phyloP scores from a whole-genome alignment of 2,329 filamentous ascomycete species.

The Trichoderma polysporum region DNA sequence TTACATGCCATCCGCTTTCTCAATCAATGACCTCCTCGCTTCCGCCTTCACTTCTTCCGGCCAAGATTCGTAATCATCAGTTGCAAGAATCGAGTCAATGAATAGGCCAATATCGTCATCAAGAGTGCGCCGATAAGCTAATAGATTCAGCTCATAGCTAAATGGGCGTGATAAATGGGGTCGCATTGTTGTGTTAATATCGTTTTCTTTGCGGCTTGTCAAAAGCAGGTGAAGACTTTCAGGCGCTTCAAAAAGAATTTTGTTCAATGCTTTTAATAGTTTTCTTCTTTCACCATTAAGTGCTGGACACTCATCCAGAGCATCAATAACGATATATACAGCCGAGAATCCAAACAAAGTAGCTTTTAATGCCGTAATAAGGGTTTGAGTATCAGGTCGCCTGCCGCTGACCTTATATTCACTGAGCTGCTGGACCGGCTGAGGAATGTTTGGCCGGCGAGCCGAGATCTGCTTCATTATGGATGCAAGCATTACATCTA shows the following conservation, averaged over 20 bases:
- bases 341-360: not conserved
- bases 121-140: not conserved
- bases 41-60: not conserved
- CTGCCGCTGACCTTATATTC: not conserved
- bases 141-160: not conserved
- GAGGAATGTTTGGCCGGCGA: not conserved
- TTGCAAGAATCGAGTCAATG: not conserved
- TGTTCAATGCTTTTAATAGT: not conserved
- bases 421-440: not conserved
- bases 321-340: not conserved
- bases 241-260: not conserved
- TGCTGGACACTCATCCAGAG: not conserved
- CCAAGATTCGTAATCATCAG: constrained; percentile 3
- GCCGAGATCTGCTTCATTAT: not conserved
- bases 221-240: not conserved
- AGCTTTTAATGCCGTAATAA: not conserved
- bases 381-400: not conserved
- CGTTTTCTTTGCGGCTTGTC: not conserved
- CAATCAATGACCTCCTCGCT: not conserved
- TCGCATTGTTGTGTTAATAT: not conserved
- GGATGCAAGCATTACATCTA: not conserved
- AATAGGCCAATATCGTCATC: not conserved
- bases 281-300: not conserved
- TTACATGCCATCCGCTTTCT: constrained; percentile 18
- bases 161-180: not conserved